Evolutionary conservation across 495 filamentous ascomycete genomes (phyloP), one percentile per base, ranked within the genome.

Genomic region (Wilcoxina mikolae): DNA sequence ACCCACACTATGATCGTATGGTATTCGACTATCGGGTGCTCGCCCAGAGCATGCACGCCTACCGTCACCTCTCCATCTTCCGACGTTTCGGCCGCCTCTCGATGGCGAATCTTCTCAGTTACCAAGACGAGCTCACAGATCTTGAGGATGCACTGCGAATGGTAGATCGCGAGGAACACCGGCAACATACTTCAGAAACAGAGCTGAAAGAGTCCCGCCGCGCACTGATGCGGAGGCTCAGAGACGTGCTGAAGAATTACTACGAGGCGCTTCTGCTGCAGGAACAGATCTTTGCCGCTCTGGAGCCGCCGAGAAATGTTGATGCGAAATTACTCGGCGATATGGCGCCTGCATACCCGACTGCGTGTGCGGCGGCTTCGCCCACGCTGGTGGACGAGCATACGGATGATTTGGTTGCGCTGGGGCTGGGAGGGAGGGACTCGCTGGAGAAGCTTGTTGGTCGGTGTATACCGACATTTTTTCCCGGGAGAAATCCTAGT

Each of bases 21-120:
- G 53, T 64, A 4, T 64, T 56, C 3, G 58, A 65, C 17, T 64
- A 65, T 39, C 49, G 61, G 4, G 59, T 62, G 0, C 51, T 64
- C 5, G 56, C 61, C 7, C 60, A 15, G n/a, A 28, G 24, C 4
- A 63, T 64, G 60, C 61, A 64, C 17, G 61, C 61, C 10, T 64
- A 64, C 38, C 49, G 61, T 3, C 60, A 64, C 10, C 64, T 64
- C 7, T 60, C 56, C 2, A 64, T 64, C 17, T 64, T 64, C 45
- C 49, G 61, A 5, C 61, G 61, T 9, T 64, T 64, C 45, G 61
- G 61, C 2, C 29, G 56, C 10, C 26, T 64, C 9, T 64, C 60
- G 15, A 63, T 64, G 60, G 56, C 53, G 25, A 64, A 57, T 23
- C 41, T 64, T 2, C 25, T 64, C 0, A 56, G 57, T 15, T 60